Percentiles rank a stretch among this genome's conserved stretches.
phyloP scores from a whole-genome alignment of 2,329 filamentous ascomycete genomes.

The Penicillium sp. region DNA sequence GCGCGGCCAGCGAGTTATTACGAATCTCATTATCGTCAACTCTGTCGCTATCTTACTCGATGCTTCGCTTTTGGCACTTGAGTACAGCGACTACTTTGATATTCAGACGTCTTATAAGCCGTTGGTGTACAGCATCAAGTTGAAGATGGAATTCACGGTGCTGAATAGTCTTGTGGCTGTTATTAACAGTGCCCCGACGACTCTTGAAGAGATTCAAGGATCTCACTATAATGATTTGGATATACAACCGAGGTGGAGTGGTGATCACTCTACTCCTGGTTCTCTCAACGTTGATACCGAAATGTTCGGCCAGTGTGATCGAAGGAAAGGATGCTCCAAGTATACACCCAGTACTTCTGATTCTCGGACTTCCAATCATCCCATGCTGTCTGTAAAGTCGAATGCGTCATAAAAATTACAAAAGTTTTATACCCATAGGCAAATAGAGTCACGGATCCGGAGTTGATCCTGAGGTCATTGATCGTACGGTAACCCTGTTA shows the following conservation, averaged over 20 bases:
- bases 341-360: neutral
- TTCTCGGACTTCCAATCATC: conserved; percentile 5
- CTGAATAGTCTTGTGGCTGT: conserved; percentile 42
- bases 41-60: conserved; percentile 44
- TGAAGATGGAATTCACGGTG: conserved; percentile 55
- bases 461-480: too few relatives aligned
- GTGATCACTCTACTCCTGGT: neutral
- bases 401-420: conserved; percentile 2
- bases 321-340: neutral
- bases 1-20: conserved; percentile 8
- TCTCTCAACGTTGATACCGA: neutral
- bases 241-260: conserved; percentile 9
- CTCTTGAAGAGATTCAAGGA: conserved; percentile 4
- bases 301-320: neutral
- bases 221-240: conserved; percentile 5
- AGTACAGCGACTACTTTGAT: conserved; percentile 35
- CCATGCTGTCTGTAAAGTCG: neutral
- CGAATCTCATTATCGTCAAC: conserved; percentile 37
- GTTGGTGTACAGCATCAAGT: conserved; percentile 27
- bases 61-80: conserved; percentile 34
- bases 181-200: conserved; percentile 8
- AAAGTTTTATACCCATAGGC: neutral
- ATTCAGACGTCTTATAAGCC: conserved; percentile 37
- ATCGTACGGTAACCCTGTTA: neutral
- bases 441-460: too few relatives aligned